Conservation (phyloP, 2,329 filamentous ascomycete species). For the Aspergillus sp. region DNA sequence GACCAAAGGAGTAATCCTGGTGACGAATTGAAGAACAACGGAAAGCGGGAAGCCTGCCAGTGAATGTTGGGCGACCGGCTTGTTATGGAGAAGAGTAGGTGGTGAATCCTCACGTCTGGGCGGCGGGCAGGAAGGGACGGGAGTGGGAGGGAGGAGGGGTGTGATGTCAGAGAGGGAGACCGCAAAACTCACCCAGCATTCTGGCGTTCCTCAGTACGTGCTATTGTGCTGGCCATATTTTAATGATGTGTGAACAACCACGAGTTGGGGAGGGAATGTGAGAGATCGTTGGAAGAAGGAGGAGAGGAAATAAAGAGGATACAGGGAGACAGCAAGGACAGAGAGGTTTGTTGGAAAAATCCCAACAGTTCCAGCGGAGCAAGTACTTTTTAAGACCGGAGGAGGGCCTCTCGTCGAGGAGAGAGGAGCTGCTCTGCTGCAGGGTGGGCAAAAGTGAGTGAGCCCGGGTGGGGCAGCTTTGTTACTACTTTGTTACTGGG, state of each 20-base stretch:
- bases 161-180: conserved; percentile 43
- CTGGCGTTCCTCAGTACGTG: conserved; percentile 52
- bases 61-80: background rate
- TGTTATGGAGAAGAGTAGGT: conserved; percentile 10
- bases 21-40: conserved; percentile 1
- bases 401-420: conserved; percentile 15
- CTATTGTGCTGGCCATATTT: conserved; percentile 55
- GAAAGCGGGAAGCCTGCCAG: background rate
- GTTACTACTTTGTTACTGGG: background rate
- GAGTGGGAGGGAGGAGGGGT: conserved; percentile 20
- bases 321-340: conserved; percentile 24
- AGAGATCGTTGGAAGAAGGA: conserved; percentile 15
- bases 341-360: conserved; percentile 26
- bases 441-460: conserved; percentile 7
- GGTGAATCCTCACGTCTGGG: conserved; percentile 6
- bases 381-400: conserved; percentile 37
- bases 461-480: conserved; percentile 20
- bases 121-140: conserved; percentile 22
- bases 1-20: background rate
- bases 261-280: conserved; percentile 16
- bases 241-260: conserved; percentile 16
- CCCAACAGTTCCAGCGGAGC: conserved; percentile 34
- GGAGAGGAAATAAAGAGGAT: conserved; percentile 16
- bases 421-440: conserved; percentile 3
- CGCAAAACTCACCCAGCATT: conserved; percentile 54